Base-by-base conservation (phyloP, 768 basidiomycete species). In the Arthromyces matolae region DNA sequence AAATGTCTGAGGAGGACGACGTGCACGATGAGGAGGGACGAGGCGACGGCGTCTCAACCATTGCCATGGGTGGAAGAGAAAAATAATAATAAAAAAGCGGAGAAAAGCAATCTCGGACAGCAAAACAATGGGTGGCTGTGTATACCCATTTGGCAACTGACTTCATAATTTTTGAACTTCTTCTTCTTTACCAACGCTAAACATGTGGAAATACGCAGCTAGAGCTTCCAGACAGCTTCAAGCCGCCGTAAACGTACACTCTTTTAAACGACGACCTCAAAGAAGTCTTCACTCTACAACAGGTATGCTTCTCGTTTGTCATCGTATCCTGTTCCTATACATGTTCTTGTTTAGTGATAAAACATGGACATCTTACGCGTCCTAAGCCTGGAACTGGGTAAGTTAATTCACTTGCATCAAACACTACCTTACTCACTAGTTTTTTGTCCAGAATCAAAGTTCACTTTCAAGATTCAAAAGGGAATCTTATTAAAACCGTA, bases 391-490 rank as follows among this genome's bases (percentile, higher is more conserved):
- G 86, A 34, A 84, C 82, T 41, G 86, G 87, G 86, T 87, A 52
- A 33, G 75, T 55, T 44, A 12, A 12, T 43, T 16, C 29, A 39
- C 8, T 32, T 19, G 14, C 6, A 27, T 1, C 42, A 12, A n/a
- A 43, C 4, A 42, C 40, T 36, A 24, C 16, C 12, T 36, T 41
- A 38, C n/a, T 46, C 25, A 42, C 42, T 13, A 43, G 9, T n/a
- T 45, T 45, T 39, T 42, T 35, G 34, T 51, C 16, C 28, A 97
- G 94, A 13, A 83, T 98, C 59, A 93, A 85, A 59, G 70, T 97
- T 10, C 83, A 89, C 61, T 99, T 95, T n/a, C 84, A 87, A 53
- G 92, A 95, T 64, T 75, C 90, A 8, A 91, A 90, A 58, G 95
- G 93, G 3, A 75, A 74, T 25, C 71, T 78, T n/a, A 73, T 96